Conservation (phyloP, 2,329 filamentous ascomycete species). For the Verticillium tricorpus region DNA sequence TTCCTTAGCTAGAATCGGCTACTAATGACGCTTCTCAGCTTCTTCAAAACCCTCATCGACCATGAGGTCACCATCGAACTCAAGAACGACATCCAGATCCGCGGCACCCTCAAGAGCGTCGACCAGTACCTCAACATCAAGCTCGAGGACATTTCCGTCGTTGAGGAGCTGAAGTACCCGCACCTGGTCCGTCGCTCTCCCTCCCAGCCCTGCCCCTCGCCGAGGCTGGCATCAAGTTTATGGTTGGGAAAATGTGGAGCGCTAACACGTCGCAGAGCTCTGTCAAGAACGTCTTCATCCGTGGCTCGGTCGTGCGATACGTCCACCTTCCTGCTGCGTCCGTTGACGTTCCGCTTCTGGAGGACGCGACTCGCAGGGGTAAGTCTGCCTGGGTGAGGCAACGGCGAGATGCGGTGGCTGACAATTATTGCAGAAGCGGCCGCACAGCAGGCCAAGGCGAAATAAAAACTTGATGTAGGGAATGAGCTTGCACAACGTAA, state of each 20-base stretch:
- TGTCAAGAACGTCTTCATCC: conserved; percentile 94
- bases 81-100: conserved; percentile 98
- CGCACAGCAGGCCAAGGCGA: conserved; percentile 53
- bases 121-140: conserved; percentile 99
- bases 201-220: background rate
- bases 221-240: too few relatives aligned
- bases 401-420: background rate
- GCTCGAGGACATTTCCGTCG: conserved; percentile 88
- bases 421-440: conserved; percentile 43
- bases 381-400: conserved; percentile 16
- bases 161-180: conserved; percentile 92
- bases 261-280: conserved; percentile 44
- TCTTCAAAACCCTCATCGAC: conserved; percentile 98
- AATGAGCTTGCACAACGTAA: background rate
- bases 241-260: too few relatives aligned
- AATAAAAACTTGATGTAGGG: conserved; percentile 26
- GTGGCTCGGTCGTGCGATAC: conserved; percentile 88
- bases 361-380: conserved; percentile 90
- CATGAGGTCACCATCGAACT: conserved; percentile 96
- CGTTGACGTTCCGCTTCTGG: conserved; percentile 80
- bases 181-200: conserved; percentile 67
- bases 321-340: conserved; percentile 79
- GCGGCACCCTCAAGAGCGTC: conserved; percentile 91
- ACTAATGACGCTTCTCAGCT: conserved; percentile 47
- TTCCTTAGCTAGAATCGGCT: background rate